A percentile compares a stretch with the other conserved stretches of the same genome.
phyloP scores from a whole-genome alignment of 441 rosid species.

The Corymbia calophylla region DNA sequence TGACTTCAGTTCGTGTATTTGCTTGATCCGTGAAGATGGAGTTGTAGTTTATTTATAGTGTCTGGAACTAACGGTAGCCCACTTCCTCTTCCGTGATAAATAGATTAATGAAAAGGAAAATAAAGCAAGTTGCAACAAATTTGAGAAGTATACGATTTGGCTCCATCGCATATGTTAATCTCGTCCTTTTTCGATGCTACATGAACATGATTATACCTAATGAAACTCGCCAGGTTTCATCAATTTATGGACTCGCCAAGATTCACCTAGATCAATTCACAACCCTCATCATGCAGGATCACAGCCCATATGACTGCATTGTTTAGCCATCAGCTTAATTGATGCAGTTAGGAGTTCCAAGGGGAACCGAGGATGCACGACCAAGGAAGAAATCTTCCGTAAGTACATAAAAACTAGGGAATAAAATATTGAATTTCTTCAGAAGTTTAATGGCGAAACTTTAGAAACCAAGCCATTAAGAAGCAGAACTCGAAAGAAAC shows the following conservation, averaged over 20 bases:
- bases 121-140: not conserved
- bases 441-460: not conserved
- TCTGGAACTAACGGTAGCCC: not conserved
- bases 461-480: not conserved
- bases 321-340: not conserved
- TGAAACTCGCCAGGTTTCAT: not conserved
- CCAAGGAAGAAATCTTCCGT: not conserved
- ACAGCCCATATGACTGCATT: not conserved
- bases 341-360: not conserved
- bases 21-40: not conserved
- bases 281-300: not conserved
- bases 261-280: not conserved
- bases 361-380: not conserved
- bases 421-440: not conserved
- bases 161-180: not conserved
- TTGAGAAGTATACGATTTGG: not conserved
- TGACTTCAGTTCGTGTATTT: not conserved
- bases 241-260: not conserved
- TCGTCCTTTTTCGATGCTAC: not conserved
- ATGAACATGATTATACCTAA: not conserved
- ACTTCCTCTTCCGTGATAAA: not conserved
- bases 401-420: rapidly evolving
- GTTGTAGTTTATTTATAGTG: not conserved
- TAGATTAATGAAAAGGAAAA: not conserved
- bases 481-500: not conserved